Evolutionary conservation across 129 eudicot genomes (phyloP).

Genomic region (Lactuca saligna): DNA sequence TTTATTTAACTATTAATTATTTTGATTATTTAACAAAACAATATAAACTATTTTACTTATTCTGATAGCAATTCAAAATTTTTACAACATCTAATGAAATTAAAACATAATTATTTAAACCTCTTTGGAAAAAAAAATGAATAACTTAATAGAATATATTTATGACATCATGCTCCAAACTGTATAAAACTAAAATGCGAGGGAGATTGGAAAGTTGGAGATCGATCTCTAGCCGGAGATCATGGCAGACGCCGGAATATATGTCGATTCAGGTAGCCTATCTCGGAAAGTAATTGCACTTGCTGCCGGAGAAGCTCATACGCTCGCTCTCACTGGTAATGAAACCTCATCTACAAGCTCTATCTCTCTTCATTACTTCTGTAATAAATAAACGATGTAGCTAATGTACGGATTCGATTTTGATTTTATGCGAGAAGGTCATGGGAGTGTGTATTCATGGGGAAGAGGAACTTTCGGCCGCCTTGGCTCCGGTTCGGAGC

Average conservation of each 20-base stretch:
- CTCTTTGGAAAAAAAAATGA: too few relatives aligned
- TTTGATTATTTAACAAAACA: too few relatives aligned
- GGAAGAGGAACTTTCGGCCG: conserved; percentile 97
- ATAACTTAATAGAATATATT: too few relatives aligned
- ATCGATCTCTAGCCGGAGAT: conserved; percentile 7
- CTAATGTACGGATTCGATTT: conserved; percentile 3
- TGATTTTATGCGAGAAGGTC: conserved; percentile 42
- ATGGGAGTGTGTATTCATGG: conserved; percentile 88
- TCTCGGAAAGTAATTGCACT: conserved; percentile 47
- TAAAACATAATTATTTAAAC: too few relatives aligned
- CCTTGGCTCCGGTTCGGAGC: conserved; percentile 72
- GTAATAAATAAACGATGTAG: background rate
- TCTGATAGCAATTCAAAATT: too few relatives aligned
- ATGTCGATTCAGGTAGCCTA: conserved; percentile 26
- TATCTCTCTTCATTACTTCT: background rate
- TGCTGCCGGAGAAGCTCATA: conserved; percentile 91
- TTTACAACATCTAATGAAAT: too few relatives aligned
- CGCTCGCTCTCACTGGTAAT: conserved; percentile 81
- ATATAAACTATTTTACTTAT: too few relatives aligned
- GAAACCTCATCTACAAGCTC: background rate
- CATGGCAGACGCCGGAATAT: conserved; percentile 37
- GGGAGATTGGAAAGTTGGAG: conserved; percentile 2
- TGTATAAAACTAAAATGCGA: background rate
- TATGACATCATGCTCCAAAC: background rate
- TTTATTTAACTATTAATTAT: too few relatives aligned